Percentiles rank a stretch among this genome's conserved stretches.
Conservation (phyloP, 129 eudicot species). For the Escallonia herrerae region DNA sequence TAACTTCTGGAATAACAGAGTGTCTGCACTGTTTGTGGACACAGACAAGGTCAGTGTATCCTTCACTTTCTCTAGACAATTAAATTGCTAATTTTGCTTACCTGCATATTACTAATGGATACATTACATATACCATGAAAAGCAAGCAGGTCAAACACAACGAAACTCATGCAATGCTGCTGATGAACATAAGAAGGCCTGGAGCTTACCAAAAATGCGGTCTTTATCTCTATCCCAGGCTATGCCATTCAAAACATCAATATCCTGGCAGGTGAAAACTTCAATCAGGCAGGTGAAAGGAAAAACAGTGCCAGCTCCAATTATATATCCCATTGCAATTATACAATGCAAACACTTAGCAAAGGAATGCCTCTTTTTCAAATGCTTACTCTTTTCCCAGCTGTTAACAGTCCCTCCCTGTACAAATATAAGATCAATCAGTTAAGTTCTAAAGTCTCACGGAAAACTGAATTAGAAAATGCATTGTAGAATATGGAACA, state of each 20-base stretch:
- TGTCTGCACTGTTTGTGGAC: too few species aligned
- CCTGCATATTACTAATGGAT: background rate
- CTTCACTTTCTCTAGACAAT: background rate
- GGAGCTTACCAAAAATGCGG: conserved; percentile 74
- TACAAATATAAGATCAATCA: conserved; percentile 6
- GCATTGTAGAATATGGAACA: background rate
- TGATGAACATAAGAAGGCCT: background rate
- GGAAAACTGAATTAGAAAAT: background rate
- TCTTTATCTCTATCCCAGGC: conserved; percentile 72
- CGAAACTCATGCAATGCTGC: background rate
- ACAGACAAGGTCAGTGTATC: too few species aligned
- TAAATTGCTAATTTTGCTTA: background rate
- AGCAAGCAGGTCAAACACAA: background rate
- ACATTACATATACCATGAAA: background rate
- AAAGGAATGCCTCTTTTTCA: background rate
- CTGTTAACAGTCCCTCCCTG: conserved; percentile 55
- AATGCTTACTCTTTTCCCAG: conserved; percentile 48
- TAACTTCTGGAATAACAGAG: too few species aligned
- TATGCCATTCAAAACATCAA: conserved; percentile 95
- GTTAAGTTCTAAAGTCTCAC: background rate
- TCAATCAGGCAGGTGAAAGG: background rate
- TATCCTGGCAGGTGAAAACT: conserved; percentile 29
- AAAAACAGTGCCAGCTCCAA: background rate
- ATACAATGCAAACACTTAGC: conserved; percentile 3
- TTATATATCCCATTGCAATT: conserved; percentile 7